Base-by-base conservation (phyloP, 1,139 yeast genomes). In the Yamadazyma diddensiae region DNA sequence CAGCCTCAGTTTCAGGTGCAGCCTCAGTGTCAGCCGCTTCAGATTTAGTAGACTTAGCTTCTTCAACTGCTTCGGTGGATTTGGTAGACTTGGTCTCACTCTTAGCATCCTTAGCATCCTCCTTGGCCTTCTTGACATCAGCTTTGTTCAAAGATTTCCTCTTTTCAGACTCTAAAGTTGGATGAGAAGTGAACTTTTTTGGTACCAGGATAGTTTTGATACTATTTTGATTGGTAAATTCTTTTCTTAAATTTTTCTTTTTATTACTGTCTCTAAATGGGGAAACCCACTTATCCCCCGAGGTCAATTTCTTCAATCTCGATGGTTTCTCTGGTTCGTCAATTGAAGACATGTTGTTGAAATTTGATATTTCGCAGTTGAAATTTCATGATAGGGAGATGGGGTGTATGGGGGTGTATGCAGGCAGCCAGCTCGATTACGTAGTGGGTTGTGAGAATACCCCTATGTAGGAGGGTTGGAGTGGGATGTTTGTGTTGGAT, bases 211-310 rank as follows among this genome's bases (percentile, higher is more conserved):
- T 50, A 23, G 55, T 54, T 30, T 55, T 50, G 34, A 67, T 58
- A 31, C 55, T 49, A 46, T 68, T 68, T 24, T 55, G 51, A 11
- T 62, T 61, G 42, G 57, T 57, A 42, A 63, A 61, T 40, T 68
- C 60, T 39, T 59, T 51, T 39, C 58, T 54, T 34, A 59, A 55
- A 43, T 61, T 60, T 47, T 56, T 58, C 37, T 46, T 47, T 28
- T 33, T 37, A 14, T 49, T 35, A 22, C 53, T 43, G 20, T 54
- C 49, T 52, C 80, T 66, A 42, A 74, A 74, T 6, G 79, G 79
- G 5, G 79, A 72, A 9, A 69, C 65, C 79, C 79, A 74, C 5
- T 59, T 50, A 16, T 60, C 54, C 27, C 62, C 55, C 22, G 61
- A 45, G 13, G 71, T 52, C 53, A 65, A 60, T 46, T 64, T 54